Conservation (phyloP, 2,329 filamentous ascomycete genomes). For the Alternaria longipes region DNA sequence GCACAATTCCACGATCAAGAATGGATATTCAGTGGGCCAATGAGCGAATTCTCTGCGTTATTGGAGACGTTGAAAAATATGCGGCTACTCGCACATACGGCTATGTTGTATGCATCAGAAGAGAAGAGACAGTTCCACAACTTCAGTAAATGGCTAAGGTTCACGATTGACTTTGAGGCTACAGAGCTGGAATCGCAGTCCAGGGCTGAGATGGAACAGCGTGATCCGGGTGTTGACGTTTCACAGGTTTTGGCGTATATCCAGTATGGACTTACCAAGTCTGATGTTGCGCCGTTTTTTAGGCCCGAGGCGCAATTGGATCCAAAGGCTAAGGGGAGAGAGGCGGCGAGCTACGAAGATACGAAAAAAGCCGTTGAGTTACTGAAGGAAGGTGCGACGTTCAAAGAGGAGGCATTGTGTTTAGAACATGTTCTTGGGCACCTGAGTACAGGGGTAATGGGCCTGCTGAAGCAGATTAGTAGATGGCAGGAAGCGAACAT, state of each 20-base stretch:
- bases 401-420: conserved; percentile 47
- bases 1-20: conserved; percentile 80
- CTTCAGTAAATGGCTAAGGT: conserved; percentile 85
- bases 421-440: conserved; percentile 52
- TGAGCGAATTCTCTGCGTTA: conserved; percentile 52
- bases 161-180: conserved; percentile 81
- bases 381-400: conserved; percentile 57
- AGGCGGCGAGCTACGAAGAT: conserved; percentile 39
- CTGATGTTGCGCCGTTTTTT: conserved; percentile 71
- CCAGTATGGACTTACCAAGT: conserved; percentile 71
- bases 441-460: conserved; percentile 45
- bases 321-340: conserved; percentile 8
- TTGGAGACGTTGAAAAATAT: conserved; percentile 78
- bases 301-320: conserved; percentile 48
- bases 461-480: conserved; percentile 51
- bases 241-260: conserved; percentile 80
- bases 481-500: conserved; percentile 60
- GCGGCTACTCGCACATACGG: conserved; percentile 76
- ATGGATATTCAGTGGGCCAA: conserved; percentile 62
- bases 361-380: conserved; percentile 45
- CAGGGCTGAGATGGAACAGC: conserved; percentile 77
- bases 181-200: conserved; percentile 67
- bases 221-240: conserved; percentile 78
- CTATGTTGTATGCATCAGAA: conserved; percentile 74
- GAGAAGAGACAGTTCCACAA: conserved; percentile 80